Evolutionary conservation across 78 protist genomes (phyloP).

Genomic region (Guillardia theta): DNA sequence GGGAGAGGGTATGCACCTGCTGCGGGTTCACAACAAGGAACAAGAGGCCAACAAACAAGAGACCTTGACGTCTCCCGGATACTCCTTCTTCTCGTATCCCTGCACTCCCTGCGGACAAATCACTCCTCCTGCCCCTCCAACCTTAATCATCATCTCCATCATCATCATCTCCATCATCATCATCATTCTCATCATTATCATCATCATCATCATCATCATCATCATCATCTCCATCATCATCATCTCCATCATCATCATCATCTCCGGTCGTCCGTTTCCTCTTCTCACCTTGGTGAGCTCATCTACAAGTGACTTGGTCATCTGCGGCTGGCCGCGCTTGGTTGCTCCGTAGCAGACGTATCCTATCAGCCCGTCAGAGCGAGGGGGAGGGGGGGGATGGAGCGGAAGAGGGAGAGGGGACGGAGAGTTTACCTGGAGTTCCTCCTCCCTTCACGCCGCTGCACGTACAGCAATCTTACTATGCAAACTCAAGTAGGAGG

Average conservation of each 20-base stretch:
- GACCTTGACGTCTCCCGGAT: background rate
- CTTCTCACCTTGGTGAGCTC: slow-evolving; percentile 14
- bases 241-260: no score
- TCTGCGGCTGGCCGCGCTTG: slow-evolving; percentile 58
- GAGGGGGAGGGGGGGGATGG: background rate
- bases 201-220: no score
- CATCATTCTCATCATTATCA: no score
- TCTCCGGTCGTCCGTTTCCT: background rate
- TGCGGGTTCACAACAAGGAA: no score
- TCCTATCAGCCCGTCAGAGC: background rate
- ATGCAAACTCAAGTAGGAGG: no score
- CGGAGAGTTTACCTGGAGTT: slow-evolving; percentile 15
- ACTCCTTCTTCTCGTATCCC: background rate
- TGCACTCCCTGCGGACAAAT: no score
- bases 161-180: no score
- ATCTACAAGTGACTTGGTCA: slow-evolving; percentile 47
- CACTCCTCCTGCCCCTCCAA: no score
- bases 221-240: no score
- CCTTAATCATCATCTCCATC: no score
- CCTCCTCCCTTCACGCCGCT: slow-evolving; percentile 58
- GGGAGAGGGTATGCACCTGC: slow-evolving; percentile 52
- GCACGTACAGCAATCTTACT: no score
- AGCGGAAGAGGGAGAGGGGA: background rate
- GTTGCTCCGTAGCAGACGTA: slow-evolving; percentile 53
- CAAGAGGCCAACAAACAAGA: no score